Percentiles rank a stretch among this genome's conserved stretches.
These are phyloP conservation scores for Dendrobium chrysotoxum DNA, from an alignment of 106 monocot genomes.

Conservation along the genomic window DNA sequence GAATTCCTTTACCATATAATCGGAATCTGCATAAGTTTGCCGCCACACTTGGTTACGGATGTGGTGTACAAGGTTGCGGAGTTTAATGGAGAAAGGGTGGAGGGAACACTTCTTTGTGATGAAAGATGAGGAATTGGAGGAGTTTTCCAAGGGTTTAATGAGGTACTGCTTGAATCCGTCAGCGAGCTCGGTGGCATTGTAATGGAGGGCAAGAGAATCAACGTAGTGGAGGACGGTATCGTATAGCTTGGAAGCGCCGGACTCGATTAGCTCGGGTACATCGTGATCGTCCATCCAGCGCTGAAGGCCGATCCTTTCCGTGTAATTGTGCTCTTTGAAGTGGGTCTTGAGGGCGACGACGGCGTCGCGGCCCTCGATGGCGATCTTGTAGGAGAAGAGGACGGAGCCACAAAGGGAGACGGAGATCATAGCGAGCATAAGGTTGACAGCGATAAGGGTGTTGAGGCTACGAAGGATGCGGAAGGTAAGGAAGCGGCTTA, in stretches of 20 bases:
- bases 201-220: conserved; percentile 28
- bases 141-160: conserved; percentile 9
- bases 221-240: conserved; percentile 24
- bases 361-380: conserved; percentile 35
- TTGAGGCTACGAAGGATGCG: conserved; percentile 22
- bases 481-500: conserved; percentile 16
- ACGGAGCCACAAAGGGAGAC: conserved; percentile 16
- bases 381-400: conserved; percentile 50
- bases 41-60: conserved; percentile 27
- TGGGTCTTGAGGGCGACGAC: conserved; percentile 33
- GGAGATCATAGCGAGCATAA: conserved; percentile 29
- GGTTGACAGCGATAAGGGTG: conserved; percentile 25
- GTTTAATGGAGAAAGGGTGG: conserved; percentile 23
- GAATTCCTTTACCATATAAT: conserved; percentile 19
- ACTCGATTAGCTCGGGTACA: conserved; percentile 31
- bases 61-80: conserved; percentile 13
- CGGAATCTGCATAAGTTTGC: conserved; percentile 21
- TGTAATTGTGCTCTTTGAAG: conserved; percentile 32
- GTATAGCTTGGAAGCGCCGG: conserved; percentile 25
- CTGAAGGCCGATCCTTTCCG: conserved; percentile 40
- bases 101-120: neutral
- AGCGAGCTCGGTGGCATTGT: conserved; percentile 41
- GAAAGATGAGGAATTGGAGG: conserved; percentile 12
- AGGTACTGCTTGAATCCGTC: conserved; percentile 31
- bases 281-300: conserved; percentile 41